These are phyloP conservation scores for Murraya paniculata DNA, from an alignment of 345 rosid species.

Conservation along the genomic window DNA sequence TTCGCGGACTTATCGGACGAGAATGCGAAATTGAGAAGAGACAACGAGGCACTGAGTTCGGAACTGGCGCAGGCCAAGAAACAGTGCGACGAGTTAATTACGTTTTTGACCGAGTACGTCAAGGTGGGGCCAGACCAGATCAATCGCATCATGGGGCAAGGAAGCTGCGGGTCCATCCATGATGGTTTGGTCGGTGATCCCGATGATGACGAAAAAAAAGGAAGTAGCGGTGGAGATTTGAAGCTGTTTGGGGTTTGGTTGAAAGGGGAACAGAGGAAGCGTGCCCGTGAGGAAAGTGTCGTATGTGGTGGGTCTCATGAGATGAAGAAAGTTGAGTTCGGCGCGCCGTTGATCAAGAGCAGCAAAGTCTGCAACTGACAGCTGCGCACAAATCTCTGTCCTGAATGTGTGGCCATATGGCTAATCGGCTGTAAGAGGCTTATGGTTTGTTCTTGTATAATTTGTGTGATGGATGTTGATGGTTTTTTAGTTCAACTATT, in stretches of 20 bases:
- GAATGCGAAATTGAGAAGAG: constrained; percentile 78
- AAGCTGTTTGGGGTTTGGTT: constrained; percentile 88
- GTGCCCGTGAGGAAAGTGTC: constrained; percentile 60
- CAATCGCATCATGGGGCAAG: constrained; percentile 53
- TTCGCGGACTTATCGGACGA: constrained; percentile 64
- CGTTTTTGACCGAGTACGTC: constrained; percentile 55
- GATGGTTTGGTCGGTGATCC: constrained; percentile 17
- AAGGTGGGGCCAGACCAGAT: constrained; percentile 77
- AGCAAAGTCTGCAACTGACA: constrained; percentile 70
- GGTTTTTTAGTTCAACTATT: no score
- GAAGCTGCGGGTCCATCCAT: constrained; percentile 22
- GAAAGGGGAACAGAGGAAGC: constrained; percentile 51
- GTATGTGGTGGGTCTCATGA: constrained; percentile 53
- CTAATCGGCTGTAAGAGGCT: no score
- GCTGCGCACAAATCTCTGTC: background rate
- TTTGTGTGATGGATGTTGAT: no score
- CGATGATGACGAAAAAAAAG: constrained; percentile 7
- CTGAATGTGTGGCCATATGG: background rate
- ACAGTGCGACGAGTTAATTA: constrained; percentile 66
- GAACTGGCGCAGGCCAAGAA: constrained; percentile 81
- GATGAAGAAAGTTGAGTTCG: constrained; percentile 40
- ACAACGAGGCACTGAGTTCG: constrained; percentile 62
- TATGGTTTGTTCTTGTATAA: no score
- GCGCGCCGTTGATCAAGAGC: constrained; percentile 49
- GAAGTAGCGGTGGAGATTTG: constrained; percentile 41